A percentile compares a stretch with the other conserved stretches of the same genome.
phyloP scores from a whole-genome alignment of 176 grass and related monocot species.

The Oryza glaberrima region DNA sequence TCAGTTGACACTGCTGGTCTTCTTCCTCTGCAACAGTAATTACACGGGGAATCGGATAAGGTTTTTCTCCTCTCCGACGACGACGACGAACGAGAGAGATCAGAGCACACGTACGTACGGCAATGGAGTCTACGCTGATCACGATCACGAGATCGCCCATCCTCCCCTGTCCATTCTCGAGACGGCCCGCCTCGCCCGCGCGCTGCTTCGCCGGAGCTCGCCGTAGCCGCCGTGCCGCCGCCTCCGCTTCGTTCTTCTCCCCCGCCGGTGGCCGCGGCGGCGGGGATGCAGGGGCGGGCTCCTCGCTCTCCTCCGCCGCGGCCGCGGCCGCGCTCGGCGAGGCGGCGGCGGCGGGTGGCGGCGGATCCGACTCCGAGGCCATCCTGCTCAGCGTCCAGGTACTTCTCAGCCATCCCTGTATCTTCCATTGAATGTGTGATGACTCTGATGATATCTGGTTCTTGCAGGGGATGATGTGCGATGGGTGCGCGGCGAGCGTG shows the following conservation, averaged over 20 bases:
- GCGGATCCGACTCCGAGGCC: conserved; percentile 48
- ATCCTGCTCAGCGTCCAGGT: conserved; percentile 77
- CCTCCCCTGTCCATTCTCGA: conserved; percentile 6
- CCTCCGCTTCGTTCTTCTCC: conserved; percentile 40
- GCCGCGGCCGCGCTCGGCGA: conserved; percentile 33
- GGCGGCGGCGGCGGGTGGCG: background rate
- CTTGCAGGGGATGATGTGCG: conserved; percentile 83
- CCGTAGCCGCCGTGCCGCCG: conserved; percentile 1
- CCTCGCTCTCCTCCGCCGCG: conserved; percentile 14
- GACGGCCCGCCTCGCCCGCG: background rate
- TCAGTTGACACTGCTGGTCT: background rate
- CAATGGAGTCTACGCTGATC: conserved; percentile 61
- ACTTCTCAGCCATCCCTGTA: background rate
- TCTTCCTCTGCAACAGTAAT: background rate
- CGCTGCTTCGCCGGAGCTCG: conserved; percentile 16
- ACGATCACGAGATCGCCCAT: conserved; percentile 41
- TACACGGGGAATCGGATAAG: conserved; percentile 21
- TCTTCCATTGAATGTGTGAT: background rate
- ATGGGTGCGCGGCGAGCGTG: conserved; percentile 86
- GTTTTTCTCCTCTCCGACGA: background rate
- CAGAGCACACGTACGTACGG: background rate
- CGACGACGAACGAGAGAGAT: conserved; percentile 13
- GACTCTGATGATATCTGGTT: background rate
- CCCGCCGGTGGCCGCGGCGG: conserved; percentile 32
- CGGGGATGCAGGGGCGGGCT: conserved; percentile 20